Evolutionary conservation across 306 rosid species (phyloP), one percentile per base, ranked within the genome.

Genomic region (Abrus precatorius): DNA sequence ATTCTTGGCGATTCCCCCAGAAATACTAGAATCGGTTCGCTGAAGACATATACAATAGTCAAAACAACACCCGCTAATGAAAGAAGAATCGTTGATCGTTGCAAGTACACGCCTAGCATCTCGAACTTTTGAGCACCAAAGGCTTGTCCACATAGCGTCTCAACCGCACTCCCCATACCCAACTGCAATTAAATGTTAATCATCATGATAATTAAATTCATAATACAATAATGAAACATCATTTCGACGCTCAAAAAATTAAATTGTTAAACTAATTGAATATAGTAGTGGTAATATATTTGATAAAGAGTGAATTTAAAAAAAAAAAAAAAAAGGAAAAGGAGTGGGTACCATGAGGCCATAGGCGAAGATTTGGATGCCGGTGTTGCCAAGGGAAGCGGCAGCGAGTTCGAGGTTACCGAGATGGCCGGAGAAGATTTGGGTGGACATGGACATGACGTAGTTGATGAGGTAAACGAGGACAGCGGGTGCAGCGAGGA

Each of bases 141-240:
- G 3, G 98, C 95, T 86, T 92, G 98, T 1, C 98, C 98, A 10
- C 98, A 92, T 13, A 94, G 81, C 0, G 97, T 94, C 77, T 94
- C 98, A n/a, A 92, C 98, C 0, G 98, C 98, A 57, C 98, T 94
- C 13, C 98, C 98, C 98, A 94, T 92, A 0, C 98, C 98, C 32
- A 92, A 79, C 98, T 93, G 87, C 6, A 41, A 32, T 5, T 13
- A 47, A 47, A 47, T 47, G 0, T 6, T 47, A 13, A 9, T 50
- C 6, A 50, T 3, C 20, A 50, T 50, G 12, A 50, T 50, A 12
- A 20, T 20, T 20, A 20, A 20, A 20, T 20, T 20, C 20, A 20
- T 20, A 20, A 20, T 20, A 20, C 20, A 20, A 20, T 20, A 20
- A 20, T 20, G 20, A 20, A 20, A 20, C 20, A 20, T 20, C 20